Base-by-base conservation (phyloP, 2,329 filamentous ascomycete genomes). In the Cladophialophora chaetospira region DNA sequence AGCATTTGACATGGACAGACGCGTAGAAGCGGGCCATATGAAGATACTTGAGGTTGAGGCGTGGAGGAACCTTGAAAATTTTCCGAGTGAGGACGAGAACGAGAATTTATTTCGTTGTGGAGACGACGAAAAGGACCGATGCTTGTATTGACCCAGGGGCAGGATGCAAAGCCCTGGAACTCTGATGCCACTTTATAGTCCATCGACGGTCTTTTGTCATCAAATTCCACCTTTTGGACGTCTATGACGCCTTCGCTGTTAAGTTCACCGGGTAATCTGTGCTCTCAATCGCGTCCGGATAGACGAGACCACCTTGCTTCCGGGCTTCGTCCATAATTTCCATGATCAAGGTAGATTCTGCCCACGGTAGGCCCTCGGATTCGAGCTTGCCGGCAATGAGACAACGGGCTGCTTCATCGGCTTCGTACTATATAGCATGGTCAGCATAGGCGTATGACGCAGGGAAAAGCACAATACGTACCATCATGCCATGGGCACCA, bases 291-390 rank as follows among this genome's bases (percentile, higher is more conserved):
- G 81, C 79, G 62, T 86, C 79, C 1, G 86, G 85, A 72, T 87
- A 88, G 49, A 68, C 76, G 70, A 89, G 72, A 1, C 80, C 82
- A 48, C 81, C 81, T 72, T 88, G 84, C 69, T 75, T 80, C 66
- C 86, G 77, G n/a, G 84, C 82, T 72, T 87, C 82, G 75, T 89
- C 86, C 86, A 89, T 88, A 2, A 82, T 78, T 69, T 92, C 87
- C 91, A 96, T 96, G 62, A 96, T 90, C 45, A 86, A 81, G 49
- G 95, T 79, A 68, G 88, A 93, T 80, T 96, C 91, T 40, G 83
- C 80, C 79, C 84, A 84, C n/a, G 90, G 91, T 77, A 96, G 87
- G 67, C 86, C 81, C 73, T 85, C 85, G 25, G 90, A 89, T 69
- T 94, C 90, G 38, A 88, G 79, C 57, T 96, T 69, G 64, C 88